phyloP scores from a whole-genome alignment of 805 yeast species.

The Pichia phayaonensis region DNA sequence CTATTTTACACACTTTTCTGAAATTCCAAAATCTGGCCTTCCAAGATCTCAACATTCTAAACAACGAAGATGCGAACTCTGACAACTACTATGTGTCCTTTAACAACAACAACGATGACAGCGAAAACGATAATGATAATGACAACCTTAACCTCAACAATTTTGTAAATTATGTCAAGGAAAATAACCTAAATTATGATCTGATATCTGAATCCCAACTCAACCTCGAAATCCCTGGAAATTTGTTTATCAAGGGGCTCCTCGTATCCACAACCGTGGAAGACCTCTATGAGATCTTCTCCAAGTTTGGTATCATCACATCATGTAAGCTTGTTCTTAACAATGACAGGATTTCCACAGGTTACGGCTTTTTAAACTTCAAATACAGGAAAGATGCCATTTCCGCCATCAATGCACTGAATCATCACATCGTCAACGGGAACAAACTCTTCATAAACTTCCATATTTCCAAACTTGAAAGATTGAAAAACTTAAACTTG shows the following conservation, averaged over 20 bases:
- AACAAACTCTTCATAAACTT: slow-evolving; percentile 46
- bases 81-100: background rate
- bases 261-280: slow-evolving; percentile 26
- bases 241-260: slow-evolving; percentile 46
- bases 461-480: slow-evolving; percentile 58
- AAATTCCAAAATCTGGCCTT: background rate
- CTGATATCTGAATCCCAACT: slow-evolving; percentile 15
- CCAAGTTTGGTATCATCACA: slow-evolving; percentile 30
- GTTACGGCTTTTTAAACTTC: slow-evolving; percentile 66
- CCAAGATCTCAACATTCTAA: background rate
- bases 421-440: slow-evolving; percentile 22
- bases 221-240: slow-evolving; percentile 38
- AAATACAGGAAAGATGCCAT: slow-evolving; percentile 51
- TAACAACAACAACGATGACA: background rate
- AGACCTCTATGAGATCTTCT: background rate
- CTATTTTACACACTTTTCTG: background rate
- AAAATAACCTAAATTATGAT: slow-evolving; percentile 12
- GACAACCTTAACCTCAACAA: background rate
- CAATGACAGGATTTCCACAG: slow-evolving; percentile 37
- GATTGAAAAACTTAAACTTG: slow-evolving; percentile 40
- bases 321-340: slow-evolving; percentile 42
- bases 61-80: background rate
- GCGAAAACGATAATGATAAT: background rate
- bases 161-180: background rate
- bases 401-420: slow-evolving; percentile 42